Percentiles rank a stretch among this genome's conserved stretches.
Conservation (phyloP, 208 protist species). For the Perkinsela sp. region DNA sequence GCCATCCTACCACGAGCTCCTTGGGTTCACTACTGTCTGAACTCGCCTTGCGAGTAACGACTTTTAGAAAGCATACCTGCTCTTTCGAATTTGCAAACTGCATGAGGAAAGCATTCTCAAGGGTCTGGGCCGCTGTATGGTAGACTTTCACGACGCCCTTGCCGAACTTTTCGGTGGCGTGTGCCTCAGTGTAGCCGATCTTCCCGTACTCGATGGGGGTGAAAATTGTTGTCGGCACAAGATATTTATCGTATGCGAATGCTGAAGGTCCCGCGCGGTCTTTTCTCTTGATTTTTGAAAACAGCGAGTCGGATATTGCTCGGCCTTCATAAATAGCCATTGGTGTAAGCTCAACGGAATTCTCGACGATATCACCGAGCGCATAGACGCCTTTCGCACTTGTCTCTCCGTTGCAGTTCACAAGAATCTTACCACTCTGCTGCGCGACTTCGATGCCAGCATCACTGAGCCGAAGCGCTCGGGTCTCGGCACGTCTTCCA, state of each 20-base stretch:
- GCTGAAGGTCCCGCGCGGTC: constrained; percentile 30
- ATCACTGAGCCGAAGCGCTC: constrained; percentile 60
- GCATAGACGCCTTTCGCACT: constrained; percentile 78
- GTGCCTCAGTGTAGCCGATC: constrained; percentile 47
- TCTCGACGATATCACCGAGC: constrained; percentile 85
- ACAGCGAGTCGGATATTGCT: constrained; percentile 45
- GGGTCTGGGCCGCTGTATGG: too few relatives aligned
- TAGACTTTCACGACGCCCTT: constrained; percentile 45
- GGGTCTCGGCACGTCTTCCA: constrained; percentile 68
- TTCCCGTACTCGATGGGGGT: constrained; percentile 49
- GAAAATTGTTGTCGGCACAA: constrained; percentile 61
- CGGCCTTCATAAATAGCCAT: constrained; percentile 54
- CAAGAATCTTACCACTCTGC: constrained; percentile 48
- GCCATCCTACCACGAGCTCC: constrained; percentile 50
- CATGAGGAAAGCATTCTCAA: too few relatives aligned
- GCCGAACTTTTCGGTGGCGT: constrained; percentile 26
- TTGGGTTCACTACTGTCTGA: constrained; percentile 27
- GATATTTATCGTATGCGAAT: too few relatives aligned
- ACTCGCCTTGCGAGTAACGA: constrained; percentile 41
- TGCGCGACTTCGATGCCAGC: constrained; percentile 57
- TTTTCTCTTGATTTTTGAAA: too few relatives aligned
- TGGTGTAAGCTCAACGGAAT: constrained; percentile 56
- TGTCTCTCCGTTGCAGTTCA: constrained; percentile 71
- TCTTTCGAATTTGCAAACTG: constrained; percentile 56
- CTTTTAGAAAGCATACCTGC: constrained; percentile 46